Evolutionary conservation across 768 basidiomycete species (phyloP).

Genomic region (Lyophyllum shimeji): DNA sequence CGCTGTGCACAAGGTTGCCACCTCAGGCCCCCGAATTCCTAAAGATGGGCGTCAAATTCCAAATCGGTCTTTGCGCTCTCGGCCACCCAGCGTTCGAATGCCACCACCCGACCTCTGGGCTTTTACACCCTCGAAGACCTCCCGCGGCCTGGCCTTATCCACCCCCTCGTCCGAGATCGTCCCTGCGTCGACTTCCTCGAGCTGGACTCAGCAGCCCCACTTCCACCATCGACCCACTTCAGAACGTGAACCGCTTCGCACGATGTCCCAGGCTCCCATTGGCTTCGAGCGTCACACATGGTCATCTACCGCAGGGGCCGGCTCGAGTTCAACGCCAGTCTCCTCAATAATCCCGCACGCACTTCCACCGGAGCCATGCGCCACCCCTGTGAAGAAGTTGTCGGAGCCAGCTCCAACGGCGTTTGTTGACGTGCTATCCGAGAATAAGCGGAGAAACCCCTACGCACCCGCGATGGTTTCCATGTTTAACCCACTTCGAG

Average conservation of each 20-base stretch:
- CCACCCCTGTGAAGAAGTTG: not conserved
- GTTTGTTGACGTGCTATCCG: conserved; percentile 15
- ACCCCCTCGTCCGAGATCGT: not conserved
- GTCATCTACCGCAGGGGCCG: not conserved
- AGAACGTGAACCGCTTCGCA: conserved; percentile 1
- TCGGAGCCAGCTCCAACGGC: not conserved
- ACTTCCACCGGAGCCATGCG: conserved; percentile 4
- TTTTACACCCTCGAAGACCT: not conserved
- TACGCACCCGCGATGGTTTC: conserved; percentile 24
- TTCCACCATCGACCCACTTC: not conserved
- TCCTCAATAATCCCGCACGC: not conserved
- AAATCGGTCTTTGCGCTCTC: conserved; percentile 4
- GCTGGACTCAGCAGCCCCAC: not conserved
- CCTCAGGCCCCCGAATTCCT: not conserved
- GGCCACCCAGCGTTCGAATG: conserved; percentile 14
- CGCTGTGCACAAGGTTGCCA: not conserved
- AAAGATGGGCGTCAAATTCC: conserved; percentile 8
- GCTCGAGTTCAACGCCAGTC: not conserved
- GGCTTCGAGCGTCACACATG: conserved; percentile 5
- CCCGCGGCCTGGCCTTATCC: not conserved
- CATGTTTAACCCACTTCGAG: conserved; percentile 22
- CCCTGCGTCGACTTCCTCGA: not conserved
- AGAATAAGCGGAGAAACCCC: conserved; percentile 19
- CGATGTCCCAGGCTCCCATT: conserved; percentile 6
- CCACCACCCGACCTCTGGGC: conserved; percentile 13